Evolutionary conservation across 805 yeast species (phyloP).

Genomic region (Starmerella apis): DNA sequence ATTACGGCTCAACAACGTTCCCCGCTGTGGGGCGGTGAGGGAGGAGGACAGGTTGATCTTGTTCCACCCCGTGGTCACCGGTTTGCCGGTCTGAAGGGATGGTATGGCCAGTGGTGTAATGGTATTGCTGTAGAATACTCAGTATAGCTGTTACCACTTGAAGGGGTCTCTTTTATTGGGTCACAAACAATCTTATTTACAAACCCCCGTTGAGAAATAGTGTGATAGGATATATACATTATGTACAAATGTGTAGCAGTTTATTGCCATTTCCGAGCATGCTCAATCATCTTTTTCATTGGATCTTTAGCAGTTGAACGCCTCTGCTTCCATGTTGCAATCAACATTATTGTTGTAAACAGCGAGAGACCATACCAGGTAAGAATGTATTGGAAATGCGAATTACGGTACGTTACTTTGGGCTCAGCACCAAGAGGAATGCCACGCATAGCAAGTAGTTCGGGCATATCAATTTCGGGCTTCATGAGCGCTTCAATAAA

Average conservation of each 20-base stretch:
- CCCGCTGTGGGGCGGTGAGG: slow-evolving; percentile 52
- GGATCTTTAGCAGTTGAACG: slow-evolving; percentile 18
- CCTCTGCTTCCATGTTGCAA: slow-evolving; percentile 41
- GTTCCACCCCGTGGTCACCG: slow-evolving; percentile 52
- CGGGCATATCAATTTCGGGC: slow-evolving; percentile 37
- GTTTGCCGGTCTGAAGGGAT: slow-evolving; percentile 65
- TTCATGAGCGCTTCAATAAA: slow-evolving; percentile 59
- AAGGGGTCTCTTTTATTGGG: too few species aligned
- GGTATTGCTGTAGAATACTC: slow-evolving; percentile 59
- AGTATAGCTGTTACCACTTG: background rate
- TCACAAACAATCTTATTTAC: too few species aligned
- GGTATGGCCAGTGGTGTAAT: slow-evolving; percentile 57
- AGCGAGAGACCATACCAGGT: slow-evolving; percentile 90
- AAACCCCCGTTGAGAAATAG: too few species aligned
- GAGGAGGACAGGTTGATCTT: slow-evolving; percentile 54
- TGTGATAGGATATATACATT: background rate
- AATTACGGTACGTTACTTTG: slow-evolving; percentile 71
- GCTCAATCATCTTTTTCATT: slow-evolving; percentile 24
- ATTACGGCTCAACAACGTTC: slow-evolving; percentile 39
- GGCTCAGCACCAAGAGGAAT: slow-evolving; percentile 82
- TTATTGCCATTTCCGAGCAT: slow-evolving; percentile 28
- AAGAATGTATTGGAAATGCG: slow-evolving; percentile 80
- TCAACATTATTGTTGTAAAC: slow-evolving; percentile 58
- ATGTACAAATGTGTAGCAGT: background rate
- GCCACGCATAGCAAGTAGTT: slow-evolving; percentile 65